phyloP scores from a whole-genome alignment of 2,329 filamentous ascomycete species.

The Plectosphaerella cucumerina region DNA sequence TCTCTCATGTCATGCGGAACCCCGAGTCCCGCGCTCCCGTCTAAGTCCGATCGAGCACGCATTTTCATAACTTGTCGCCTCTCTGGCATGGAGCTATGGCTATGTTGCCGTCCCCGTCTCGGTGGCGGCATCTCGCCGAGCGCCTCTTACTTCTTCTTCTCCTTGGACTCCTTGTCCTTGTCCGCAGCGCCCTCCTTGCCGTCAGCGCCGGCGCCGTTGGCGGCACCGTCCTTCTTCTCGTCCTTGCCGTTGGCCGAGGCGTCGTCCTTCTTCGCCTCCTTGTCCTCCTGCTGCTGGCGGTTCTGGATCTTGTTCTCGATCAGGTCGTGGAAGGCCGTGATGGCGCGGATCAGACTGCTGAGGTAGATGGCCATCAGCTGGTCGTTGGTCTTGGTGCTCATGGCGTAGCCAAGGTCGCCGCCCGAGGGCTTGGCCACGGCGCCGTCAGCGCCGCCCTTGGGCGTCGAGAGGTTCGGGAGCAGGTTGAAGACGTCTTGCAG shows the following conservation, averaged over 20 bases:
- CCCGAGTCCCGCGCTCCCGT: too few species aligned
- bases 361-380: constrained; percentile 98
- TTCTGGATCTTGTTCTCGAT: constrained; percentile 99
- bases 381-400: constrained; percentile 99
- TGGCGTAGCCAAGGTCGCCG: constrained; percentile 86
- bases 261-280: constrained; percentile 80
- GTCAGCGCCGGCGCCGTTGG: constrained; percentile 34
- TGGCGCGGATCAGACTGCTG: constrained; percentile 92
- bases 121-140: too few species aligned
- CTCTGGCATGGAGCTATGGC: too few species aligned
- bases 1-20: too few species aligned
- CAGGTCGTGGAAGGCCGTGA: constrained; percentile 97
- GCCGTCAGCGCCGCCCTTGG: constrained; percentile 53
- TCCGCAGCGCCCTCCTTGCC: constrained; percentile 41
- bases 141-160: constrained; percentile 38
- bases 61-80: too few species aligned
- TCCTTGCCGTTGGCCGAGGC: constrained; percentile 45
- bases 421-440: constrained; percentile 56
- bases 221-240: constrained; percentile 50
- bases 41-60: too few species aligned
- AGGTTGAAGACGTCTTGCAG: constrained; percentile 99
- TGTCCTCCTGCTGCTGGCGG: constrained; percentile 92
- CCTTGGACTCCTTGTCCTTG: constrained; percentile 49
- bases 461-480: constrained; percentile 88
- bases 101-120: too few species aligned